These are phyloP conservation scores for Leccinum disarticulatum DNA, from an alignment of 768 basidiomycete genomes.

Conservation along the genomic window DNA sequence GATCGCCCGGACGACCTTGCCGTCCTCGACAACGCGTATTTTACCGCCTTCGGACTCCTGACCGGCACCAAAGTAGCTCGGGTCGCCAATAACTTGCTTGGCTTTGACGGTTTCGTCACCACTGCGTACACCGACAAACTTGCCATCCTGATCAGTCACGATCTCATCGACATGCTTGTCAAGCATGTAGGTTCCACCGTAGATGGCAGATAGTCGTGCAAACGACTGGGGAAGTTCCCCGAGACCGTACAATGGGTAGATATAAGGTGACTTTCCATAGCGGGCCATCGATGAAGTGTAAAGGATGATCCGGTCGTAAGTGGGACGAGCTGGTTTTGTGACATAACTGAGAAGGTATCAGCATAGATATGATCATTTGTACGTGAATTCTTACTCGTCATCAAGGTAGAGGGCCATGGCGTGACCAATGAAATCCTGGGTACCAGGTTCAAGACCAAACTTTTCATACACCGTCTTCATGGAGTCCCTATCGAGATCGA, in stretches of 20 bases:
- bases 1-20: conserved; percentile 94
- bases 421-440: conserved; percentile 98
- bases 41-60: conserved; percentile 66
- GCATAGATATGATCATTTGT: background rate
- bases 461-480: conserved; percentile 97
- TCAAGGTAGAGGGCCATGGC: conserved; percentile 98
- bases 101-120: conserved; percentile 93
- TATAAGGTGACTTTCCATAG: conserved; percentile 99
- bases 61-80: conserved; percentile 91
- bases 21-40: conserved; percentile 86
- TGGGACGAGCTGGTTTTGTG: conserved; percentile 82
- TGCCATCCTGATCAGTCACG: conserved; percentile 80
- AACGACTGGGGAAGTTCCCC: conserved; percentile 99
- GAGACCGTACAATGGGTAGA: conserved; percentile 97
- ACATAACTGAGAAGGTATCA: conserved; percentile 66
- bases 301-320: conserved; percentile 93
- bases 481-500: conserved; percentile 84
- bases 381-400: conserved; percentile 71
- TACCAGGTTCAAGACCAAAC: conserved; percentile 95
- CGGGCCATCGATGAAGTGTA: conserved; percentile 99
- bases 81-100: conserved; percentile 97
- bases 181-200: conserved; percentile 99
- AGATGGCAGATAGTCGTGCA: conserved; percentile 96
- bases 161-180: conserved; percentile 93
- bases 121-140: conserved; percentile 90